Evolutionary conservation across 2,329 filamentous ascomycete species (phyloP).

Genomic region (Coniella vitis): DNA sequence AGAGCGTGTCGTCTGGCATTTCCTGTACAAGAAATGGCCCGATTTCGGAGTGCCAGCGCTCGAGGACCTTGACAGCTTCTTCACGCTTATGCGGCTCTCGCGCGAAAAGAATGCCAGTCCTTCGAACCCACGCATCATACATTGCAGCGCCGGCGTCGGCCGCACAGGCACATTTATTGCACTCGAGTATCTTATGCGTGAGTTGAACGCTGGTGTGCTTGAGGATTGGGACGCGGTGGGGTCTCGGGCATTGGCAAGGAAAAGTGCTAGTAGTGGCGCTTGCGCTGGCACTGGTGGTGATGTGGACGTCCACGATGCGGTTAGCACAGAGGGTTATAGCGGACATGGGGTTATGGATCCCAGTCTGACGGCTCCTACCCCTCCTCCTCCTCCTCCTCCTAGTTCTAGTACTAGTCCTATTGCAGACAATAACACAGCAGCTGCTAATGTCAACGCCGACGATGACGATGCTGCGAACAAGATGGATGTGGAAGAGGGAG

Average conservation of each 20-base stretch:
- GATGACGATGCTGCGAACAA: constrained; percentile 25
- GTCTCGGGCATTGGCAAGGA: neutral
- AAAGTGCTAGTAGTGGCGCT: neutral
- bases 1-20: constrained; percentile 69
- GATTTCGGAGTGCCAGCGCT: constrained; percentile 78
- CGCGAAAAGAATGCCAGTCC: constrained; percentile 47
- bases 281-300: neutral
- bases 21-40: constrained; percentile 82
- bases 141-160: constrained; percentile 89
- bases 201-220: constrained; percentile 70
- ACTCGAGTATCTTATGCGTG: constrained; percentile 81
- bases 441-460: constrained; percentile 5
- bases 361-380: no score
- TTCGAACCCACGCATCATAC: constrained; percentile 70
- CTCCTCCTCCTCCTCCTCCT: no score
- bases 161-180: constrained; percentile 93
- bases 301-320: constrained; percentile 4
- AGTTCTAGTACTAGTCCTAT: no score
- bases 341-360: no score
- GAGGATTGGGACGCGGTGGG: constrained; percentile 33
- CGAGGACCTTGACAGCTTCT: constrained; percentile 59
- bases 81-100: constrained; percentile 63
- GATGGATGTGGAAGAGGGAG: constrained; percentile 7
- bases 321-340: constrained; percentile 19
- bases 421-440: neutral